Base-by-base conservation (phyloP, 176 grass and related monocot species). In the Poa annua region DNA sequence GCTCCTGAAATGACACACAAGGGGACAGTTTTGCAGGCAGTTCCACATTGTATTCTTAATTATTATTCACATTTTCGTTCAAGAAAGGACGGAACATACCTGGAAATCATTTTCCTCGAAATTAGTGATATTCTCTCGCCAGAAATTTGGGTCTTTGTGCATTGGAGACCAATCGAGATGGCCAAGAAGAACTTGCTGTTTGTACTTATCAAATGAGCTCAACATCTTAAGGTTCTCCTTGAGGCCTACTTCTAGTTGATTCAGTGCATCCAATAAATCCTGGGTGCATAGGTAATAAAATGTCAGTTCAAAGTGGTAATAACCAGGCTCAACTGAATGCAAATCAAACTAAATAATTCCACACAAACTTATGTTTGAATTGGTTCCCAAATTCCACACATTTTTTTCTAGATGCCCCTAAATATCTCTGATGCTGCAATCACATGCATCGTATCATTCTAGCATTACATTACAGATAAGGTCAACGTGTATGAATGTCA, bases 101-200 rank as follows among this genome's bases (percentile, higher is more conserved):
- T 99, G 93, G 83, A 99, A 99, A 92, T 96, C 91, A 88, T 99
- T 99, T 77, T 99, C 96, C 75, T 99, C 96, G 71, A 99, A 99
- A 79, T 96, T 96, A 63, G 79, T 89, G 35, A 96, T 96, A 83
- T 99, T 99, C 33, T 99, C 96, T 17, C 93, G 88, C 96, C 96
- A 99, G 89, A 99, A 99, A 61, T 60, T 85, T 81, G 91, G 91
- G 66, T 99, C 89, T 85, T 96, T 99, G 89, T 99, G 93, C 96
- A 99, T 94, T 66, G 96, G 83, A 83, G 89, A 96, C 96, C 96
- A 96, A 41, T 99, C 93, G n/a, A 99, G 93, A 88, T 96, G 87
- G 86, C 93, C 96, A 82, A 94, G 81, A 93, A 99, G 91, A 59
- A 94, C 91, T 88, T 99, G 88, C 53, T 99, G 93, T 80, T 96